Evolutionary conservation across 345 rosid species (phyloP).

Genomic region (Linum trigynum): DNA sequence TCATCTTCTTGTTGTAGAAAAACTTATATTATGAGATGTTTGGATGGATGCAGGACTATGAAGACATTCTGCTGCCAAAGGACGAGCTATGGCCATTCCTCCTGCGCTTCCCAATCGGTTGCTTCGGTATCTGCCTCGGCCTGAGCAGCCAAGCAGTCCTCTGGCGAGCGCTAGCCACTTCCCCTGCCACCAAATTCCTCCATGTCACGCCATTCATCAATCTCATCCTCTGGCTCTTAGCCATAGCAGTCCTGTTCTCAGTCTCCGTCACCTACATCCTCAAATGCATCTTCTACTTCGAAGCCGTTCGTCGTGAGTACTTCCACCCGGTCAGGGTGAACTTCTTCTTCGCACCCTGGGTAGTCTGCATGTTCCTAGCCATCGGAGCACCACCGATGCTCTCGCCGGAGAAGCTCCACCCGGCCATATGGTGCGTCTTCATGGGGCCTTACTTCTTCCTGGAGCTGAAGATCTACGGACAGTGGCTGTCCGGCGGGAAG

Average conservation of each 20-base stretch:
- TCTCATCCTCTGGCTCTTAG: conserved; percentile 58
- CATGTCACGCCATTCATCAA: conserved; percentile 58
- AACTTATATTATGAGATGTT: too few relatives aligned
- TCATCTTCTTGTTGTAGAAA: too few relatives aligned
- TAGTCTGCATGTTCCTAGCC: conserved; percentile 90
- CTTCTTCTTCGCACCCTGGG: conserved; percentile 97
- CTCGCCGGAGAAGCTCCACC: conserved; percentile 40
- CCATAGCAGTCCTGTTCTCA: conserved; percentile 43
- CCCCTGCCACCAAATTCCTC: conserved; percentile 65
- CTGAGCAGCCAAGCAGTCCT: conserved; percentile 87
- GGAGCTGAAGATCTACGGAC: conserved; percentile 90
- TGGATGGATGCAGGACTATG: conserved; percentile 46
- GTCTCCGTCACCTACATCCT: conserved; percentile 65
- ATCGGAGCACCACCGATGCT: conserved; percentile 51
- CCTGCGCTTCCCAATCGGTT: conserved; percentile 79
- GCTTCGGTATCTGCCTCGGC: conserved; percentile 86
- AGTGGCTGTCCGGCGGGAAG: conserved; percentile 91
- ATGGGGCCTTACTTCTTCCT: conserved; percentile 78
- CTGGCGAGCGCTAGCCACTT: conserved; percentile 64
- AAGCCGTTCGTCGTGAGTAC: conserved; percentile 86
- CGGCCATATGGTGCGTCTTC: conserved; percentile 66
- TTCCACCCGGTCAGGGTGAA: conserved; percentile 82
- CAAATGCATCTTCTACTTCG: conserved; percentile 83
- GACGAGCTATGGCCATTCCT: conserved; percentile 90
- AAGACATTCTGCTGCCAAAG: conserved; percentile 82